Conservation (phyloP, 2,329 filamentous ascomycete genomes). For the Spiromastix sp. region DNA sequence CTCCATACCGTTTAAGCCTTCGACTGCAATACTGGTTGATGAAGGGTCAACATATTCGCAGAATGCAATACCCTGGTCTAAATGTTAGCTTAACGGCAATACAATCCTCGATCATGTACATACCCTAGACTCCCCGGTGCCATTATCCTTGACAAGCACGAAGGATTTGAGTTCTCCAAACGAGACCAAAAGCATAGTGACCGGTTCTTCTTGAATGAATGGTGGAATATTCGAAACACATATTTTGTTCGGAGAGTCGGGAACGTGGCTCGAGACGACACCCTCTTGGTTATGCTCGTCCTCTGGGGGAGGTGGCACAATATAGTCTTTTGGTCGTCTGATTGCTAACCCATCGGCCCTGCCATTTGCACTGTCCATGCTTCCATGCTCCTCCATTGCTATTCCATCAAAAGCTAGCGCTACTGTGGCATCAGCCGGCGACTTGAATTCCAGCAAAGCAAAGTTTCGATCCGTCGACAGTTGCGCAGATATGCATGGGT, state of each 20-base stretch:
- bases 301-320: slow-evolving; percentile 70
- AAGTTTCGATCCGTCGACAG: slow-evolving; percentile 70
- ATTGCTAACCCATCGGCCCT: slow-evolving; percentile 54
- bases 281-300: slow-evolving; percentile 65
- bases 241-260: slow-evolving; percentile 92
- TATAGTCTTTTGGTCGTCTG: slow-evolving; percentile 89
- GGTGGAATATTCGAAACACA: slow-evolving; percentile 80
- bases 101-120: slow-evolving; percentile 26
- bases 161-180: slow-evolving; percentile 94
- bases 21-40: slow-evolving; percentile 72
- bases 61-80: slow-evolving; percentile 75
- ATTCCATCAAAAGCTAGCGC: slow-evolving; percentile 85
- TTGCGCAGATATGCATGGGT: slow-evolving; percentile 77
- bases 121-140: slow-evolving; percentile 79
- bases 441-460: slow-evolving; percentile 85
- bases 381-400: slow-evolving; percentile 66
- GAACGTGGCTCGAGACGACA: slow-evolving; percentile 67
- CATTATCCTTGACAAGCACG: slow-evolving; percentile 74
- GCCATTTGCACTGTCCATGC: slow-evolving; percentile 39
- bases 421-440: slow-evolving; percentile 76
- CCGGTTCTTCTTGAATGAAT: slow-evolving; percentile 83
- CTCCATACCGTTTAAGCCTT: slow-evolving; percentile 87
- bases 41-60: slow-evolving; percentile 78
- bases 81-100: slow-evolving; percentile 18
- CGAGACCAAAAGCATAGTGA: slow-evolving; percentile 76